Evolutionary conservation across 2,329 filamentous ascomycete genomes (phyloP), one percentile per base, ranked within the genome.

Genomic region (Phyllosticta citribraziliensis): DNA sequence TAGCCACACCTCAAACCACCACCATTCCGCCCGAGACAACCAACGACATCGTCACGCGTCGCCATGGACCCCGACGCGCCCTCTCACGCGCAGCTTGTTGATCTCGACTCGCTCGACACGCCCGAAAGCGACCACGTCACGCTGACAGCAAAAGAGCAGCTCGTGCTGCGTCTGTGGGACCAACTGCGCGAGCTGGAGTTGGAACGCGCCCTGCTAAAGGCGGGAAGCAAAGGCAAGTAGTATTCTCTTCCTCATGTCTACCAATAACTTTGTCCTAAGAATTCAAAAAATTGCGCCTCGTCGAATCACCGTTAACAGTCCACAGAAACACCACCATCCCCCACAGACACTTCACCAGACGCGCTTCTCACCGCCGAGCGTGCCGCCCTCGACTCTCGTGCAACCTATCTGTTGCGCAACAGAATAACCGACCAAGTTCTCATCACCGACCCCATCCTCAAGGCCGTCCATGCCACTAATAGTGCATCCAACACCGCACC

Each of bases 401-500:
- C 88, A 60, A 80, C 80, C 62, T 89, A 89, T 72, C 80, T 84
- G 51, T 78, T 93, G 61, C 84, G 84, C 64, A 87, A 87, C 70
- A 84, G 84, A 63, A 85, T 89, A 22, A 79, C 86, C 22, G 84
- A 88, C 64, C 84, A 81, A 55, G 84, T 89, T 58, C 74, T 94
- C 65, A 84, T 84, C 66, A 85, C 86, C 61, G 87, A 90, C 67
- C 89, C 91, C 8, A 85, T 89, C 51, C 77, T 95, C 62, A 89
- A 88, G 68, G 87, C 90, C 6, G 84, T 93, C 50, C 89, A 95
- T 71, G 78, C 82, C 63, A 47, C 1, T 40, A 19, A 47, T 14
- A 27, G 12, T 12, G 25, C 20, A 27, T 5, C 52, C 20, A 24
- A 40, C 2, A 79, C 60, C 72, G 65, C 58, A 57, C 27, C 53